A percentile compares a stretch with the other conserved stretches of the same genome.
phyloP scores from a whole-genome alignment of 805 yeast genomes.

The Wickerhamiella allomyrinae region DNA sequence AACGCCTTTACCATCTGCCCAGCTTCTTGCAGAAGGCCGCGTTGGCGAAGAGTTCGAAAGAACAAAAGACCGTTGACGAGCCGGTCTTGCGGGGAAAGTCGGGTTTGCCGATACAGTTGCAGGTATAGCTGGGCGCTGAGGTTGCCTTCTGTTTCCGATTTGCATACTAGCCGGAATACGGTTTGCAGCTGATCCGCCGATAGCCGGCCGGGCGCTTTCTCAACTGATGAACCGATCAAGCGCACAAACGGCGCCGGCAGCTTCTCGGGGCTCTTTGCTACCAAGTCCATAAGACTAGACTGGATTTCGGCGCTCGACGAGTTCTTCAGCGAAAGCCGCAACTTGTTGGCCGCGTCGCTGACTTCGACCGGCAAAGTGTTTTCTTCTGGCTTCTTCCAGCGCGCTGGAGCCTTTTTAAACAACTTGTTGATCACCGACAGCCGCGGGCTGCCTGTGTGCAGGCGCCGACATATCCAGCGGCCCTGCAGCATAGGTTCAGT shows the following conservation, averaged over 20 bases:
- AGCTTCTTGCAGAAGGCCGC: slow-evolving; percentile 14
- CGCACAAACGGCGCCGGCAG: slow-evolving; percentile 12
- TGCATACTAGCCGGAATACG: slow-evolving; percentile 12
- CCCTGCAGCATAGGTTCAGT: background rate
- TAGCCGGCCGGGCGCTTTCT: slow-evolving; percentile 1
- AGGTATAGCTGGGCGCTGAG: slow-evolving; percentile 16
- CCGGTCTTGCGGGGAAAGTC: slow-evolving; percentile 3
- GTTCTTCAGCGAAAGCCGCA: slow-evolving; percentile 4
- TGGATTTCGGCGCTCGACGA: background rate
- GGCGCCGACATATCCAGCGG: background rate
- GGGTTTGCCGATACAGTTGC: slow-evolving; percentile 12
- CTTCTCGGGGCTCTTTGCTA: slow-evolving; percentile 1
- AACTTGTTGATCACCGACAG: background rate
- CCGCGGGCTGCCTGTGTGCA: background rate
- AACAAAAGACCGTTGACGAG: slow-evolving; percentile 16
- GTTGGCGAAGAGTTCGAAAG: slow-evolving; percentile 12
- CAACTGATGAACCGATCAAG: slow-evolving; percentile 11
- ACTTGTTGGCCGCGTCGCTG: slow-evolving; percentile 9
- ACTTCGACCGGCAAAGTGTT: slow-evolving; percentile 5
- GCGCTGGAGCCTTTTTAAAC: background rate
- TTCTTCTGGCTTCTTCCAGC: background rate
- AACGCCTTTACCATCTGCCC: slow-evolving; percentile 12
- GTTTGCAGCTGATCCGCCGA: slow-evolving; percentile 6
- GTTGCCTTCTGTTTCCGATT: slow-evolving; percentile 4
- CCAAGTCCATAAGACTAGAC: slow-evolving; percentile 2